Evolutionary conservation across 768 basidiomycete species (phyloP).

Genomic region (Harrya chromipes): DNA sequence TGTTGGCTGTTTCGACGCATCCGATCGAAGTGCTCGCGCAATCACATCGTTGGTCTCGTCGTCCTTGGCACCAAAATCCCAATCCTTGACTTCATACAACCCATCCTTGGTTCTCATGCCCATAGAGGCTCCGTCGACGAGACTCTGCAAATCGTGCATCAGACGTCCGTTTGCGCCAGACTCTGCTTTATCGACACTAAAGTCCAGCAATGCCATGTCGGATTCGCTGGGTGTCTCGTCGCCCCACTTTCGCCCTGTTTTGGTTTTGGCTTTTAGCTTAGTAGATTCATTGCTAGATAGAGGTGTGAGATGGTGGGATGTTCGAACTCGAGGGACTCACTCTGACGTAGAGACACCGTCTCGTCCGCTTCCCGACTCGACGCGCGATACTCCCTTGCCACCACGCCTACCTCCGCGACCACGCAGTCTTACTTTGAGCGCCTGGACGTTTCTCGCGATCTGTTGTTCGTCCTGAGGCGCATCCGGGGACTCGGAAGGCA

Average conservation of each 20-base stretch:
- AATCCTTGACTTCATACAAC: constrained; percentile 75
- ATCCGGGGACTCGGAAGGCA: constrained; percentile 48
- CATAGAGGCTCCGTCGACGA: constrained; percentile 69
- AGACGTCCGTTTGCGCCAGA: constrained; percentile 24
- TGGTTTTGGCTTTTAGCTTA: constrained; percentile 63
- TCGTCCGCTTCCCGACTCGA: constrained; percentile 51
- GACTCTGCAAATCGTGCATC: constrained; percentile 53
- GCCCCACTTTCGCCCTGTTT: constrained; percentile 90
- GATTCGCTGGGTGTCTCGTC: constrained; percentile 73
- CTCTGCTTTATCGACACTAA: constrained; percentile 60
- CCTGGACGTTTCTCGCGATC: constrained; percentile 89
- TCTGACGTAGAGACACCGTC: constrained; percentile 68
- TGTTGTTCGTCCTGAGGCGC: constrained; percentile 76
- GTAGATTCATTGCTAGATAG: constrained; percentile 58
- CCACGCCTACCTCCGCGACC: constrained; percentile 65
- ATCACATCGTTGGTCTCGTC: constrained; percentile 53
- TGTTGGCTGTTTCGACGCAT: constrained; percentile 34
- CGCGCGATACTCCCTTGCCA: constrained; percentile 45
- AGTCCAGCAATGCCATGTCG: constrained; percentile 94
- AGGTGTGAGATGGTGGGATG: background rate
- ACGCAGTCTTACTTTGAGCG: constrained; percentile 80
- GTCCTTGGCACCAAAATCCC: constrained; percentile 63
- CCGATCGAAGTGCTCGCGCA: constrained; percentile 52
- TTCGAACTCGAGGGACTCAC: constrained; percentile 40
- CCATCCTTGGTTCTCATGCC: constrained; percentile 75